Evolutionary conservation across 2,329 filamentous ascomycete genomes (phyloP).

Genomic region (Venturia aucupariae): DNA sequence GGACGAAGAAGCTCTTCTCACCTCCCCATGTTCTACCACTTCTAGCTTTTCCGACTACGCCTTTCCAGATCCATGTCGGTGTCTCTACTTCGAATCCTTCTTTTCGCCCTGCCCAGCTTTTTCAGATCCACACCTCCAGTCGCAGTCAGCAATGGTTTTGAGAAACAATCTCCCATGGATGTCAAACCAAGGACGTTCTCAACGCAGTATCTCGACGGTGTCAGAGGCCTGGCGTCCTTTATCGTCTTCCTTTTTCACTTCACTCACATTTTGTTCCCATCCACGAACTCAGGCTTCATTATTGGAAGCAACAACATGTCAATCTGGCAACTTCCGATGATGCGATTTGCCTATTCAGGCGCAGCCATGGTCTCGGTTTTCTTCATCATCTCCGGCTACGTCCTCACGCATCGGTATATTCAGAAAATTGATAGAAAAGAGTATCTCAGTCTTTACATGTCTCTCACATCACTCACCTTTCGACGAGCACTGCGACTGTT

Average conservation of each 20-base stretch:
- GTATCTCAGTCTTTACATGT: constrained; percentile 24
- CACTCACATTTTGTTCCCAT: constrained; percentile 22
- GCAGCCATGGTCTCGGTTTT: constrained; percentile 51
- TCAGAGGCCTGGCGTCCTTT: constrained; percentile 47
- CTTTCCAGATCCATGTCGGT: not conserved
- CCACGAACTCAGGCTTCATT: constrained; percentile 35
- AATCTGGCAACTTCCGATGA: constrained; percentile 43
- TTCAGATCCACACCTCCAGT: not conserved
- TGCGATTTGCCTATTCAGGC: constrained; percentile 46
- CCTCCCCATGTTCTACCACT: not conserved
- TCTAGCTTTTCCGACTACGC: not conserved
- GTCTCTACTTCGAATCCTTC: not conserved
- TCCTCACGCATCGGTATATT: constrained; percentile 38
- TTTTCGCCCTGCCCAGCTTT: constrained; percentile 4
- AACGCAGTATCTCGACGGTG: constrained; percentile 50
- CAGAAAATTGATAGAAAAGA: constrained; percentile 17
- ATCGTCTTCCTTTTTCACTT: constrained; percentile 52
- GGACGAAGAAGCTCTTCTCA: not conserved
- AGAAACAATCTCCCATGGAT: not conserved
- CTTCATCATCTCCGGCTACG: constrained; percentile 55
- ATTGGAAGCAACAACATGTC: constrained; percentile 30
- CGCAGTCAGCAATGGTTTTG: not conserved
- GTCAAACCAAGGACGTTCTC: not conserved
- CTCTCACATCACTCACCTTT: constrained; percentile 17
- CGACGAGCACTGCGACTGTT: constrained; percentile 19